These are phyloP conservation scores for Eucalyptus melliodora DNA, from an alignment of 345 rosid genomes.

Conservation along the genomic window DNA sequence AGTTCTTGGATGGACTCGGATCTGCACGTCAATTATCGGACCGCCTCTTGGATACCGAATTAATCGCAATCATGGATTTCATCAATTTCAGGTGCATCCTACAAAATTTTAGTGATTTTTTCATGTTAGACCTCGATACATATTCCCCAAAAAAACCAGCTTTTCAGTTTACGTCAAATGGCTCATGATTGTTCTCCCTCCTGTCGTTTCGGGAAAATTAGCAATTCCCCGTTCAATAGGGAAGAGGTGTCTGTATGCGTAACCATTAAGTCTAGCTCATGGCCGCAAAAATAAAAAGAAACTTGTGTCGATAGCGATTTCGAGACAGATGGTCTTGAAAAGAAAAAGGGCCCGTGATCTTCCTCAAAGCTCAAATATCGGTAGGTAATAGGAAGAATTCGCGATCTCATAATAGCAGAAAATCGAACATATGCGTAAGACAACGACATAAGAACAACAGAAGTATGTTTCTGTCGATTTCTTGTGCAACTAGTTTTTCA, in stretches of 20 bases:
- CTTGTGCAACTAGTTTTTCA: neutral
- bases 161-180: neutral
- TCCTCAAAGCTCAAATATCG: neutral
- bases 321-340: neutral
- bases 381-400: neutral
- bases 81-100: neutral
- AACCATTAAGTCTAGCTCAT: neutral
- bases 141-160: neutral
- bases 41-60: neutral
- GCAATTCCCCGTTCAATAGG: neutral
- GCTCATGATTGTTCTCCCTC: neutral
- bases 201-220: neutral
- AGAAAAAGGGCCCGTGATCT: neutral
- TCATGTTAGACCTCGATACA: neutral
- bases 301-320: neutral
- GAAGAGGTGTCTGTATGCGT: neutral
- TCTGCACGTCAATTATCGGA: neutral
- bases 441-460: neutral
- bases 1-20: neutral
- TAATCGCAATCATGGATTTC: neutral
- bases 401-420: neutral
- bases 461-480: neutral
- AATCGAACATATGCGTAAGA: neutral
- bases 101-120: neutral
- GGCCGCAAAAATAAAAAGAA: neutral